Evolutionary conservation across 2,329 filamentous ascomycete genomes (phyloP).

Genomic region (Diaporthe velutina): DNA sequence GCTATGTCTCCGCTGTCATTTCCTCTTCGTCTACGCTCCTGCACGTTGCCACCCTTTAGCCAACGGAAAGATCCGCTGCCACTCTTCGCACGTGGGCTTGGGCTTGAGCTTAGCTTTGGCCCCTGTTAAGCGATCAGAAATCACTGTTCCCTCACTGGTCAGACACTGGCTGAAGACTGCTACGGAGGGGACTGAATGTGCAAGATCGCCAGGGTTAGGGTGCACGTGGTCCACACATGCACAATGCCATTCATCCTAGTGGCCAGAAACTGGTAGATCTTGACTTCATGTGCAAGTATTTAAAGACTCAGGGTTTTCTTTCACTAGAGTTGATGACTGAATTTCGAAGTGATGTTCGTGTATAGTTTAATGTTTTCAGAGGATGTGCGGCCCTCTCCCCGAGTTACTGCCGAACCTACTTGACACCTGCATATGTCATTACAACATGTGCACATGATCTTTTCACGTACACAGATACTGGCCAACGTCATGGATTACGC

Average conservation of each 20-base stretch:
- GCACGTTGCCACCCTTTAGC: background rate
- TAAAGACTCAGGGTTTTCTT: background rate
- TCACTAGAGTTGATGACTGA: background rate
- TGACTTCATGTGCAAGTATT: background rate
- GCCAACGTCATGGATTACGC: too few species aligned
- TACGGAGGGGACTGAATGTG: background rate
- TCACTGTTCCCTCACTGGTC: background rate
- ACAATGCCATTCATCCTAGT: background rate
- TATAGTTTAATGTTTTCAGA: too few species aligned
- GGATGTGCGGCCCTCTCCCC: too few species aligned
- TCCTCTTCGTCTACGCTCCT: background rate
- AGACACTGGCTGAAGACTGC: background rate
- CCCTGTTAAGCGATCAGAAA: background rate
- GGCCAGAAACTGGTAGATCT: background rate
- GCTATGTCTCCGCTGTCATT: background rate
- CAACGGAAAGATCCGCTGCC: background rate
- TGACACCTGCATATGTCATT: background rate
- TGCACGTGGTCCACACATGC: background rate
- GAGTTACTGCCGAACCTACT: too few species aligned
- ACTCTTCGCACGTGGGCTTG: background rate
- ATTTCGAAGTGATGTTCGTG: background rate
- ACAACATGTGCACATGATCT: background rate
- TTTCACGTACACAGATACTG: too few species aligned
- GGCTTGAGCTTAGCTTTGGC: background rate
- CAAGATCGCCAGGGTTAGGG: background rate